phyloP scores from a whole-genome alignment of 2,329 filamentous ascomycete genomes.

The Xylariaceae sp. region DNA sequence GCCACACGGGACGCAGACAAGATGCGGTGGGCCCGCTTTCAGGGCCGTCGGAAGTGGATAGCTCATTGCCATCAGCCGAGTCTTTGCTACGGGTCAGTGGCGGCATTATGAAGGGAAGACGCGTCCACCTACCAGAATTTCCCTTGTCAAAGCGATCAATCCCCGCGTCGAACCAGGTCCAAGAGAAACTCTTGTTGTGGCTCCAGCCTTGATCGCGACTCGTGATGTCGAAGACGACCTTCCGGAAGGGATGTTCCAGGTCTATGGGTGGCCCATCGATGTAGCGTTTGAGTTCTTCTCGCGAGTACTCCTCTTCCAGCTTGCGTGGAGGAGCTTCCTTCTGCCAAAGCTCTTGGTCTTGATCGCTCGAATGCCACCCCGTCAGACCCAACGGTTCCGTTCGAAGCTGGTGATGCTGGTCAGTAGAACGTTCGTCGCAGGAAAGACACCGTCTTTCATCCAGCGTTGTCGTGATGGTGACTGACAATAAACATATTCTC shows the following conservation, averaged over 20 bases:
- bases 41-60: not conserved
- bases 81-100: conserved; percentile 17
- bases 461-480: not conserved
- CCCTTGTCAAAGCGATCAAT: conserved; percentile 49
- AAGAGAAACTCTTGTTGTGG: conserved; percentile 26
- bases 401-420: conserved; percentile 32
- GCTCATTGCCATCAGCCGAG: not conserved
- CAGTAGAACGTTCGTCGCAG: not conserved
- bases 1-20: conserved; percentile 32
- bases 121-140: conserved; percentile 22
- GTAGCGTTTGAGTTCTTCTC: conserved; percentile 34
- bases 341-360: conserved; percentile 24
- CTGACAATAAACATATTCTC: conserved; percentile 40
- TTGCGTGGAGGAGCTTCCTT: conserved; percentile 18
- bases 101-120: not conserved
- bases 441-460: too few species aligned
- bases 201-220: conserved; percentile 57
- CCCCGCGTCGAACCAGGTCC: conserved; percentile 60
- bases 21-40: conserved; percentile 22
- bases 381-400: conserved; percentile 38
- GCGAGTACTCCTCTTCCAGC: conserved; percentile 30
- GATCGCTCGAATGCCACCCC: conserved; percentile 26
- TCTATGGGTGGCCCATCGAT: conserved; percentile 37
- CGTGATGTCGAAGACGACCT: conserved; percentile 54
- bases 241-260: conserved; percentile 49